Base-by-base conservation (phyloP, 495 filamentous ascomycete genomes). In the Hypoxylon crocopeplum region DNA sequence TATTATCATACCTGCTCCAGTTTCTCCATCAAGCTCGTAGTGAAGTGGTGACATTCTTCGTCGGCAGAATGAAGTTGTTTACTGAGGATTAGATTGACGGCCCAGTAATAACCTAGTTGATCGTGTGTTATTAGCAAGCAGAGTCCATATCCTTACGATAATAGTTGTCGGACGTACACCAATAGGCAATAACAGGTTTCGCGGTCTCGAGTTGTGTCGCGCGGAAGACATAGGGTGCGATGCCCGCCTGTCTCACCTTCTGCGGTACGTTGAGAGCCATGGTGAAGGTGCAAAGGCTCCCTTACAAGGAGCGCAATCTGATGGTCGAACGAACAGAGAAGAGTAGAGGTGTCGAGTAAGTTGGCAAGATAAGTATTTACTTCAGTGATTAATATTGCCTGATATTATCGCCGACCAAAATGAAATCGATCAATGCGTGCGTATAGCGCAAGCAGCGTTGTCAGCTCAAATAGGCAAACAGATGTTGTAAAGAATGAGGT, bases 151-250 rank as follows among this genome's bases (percentile, higher is more conserved):
- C 7, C 3, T 29, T 17, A 50, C 40, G 34, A 29, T 8, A 13
- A 25, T 1, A 0, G 7, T n/a, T 37, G 20, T 13, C 12, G 2
- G 7, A 82, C 88, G 73, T 80, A 97, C 93, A 96, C 89, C 93
- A 98, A 70, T 97, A 98, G 29, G 92, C 81, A 41, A 97, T 83
- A 52, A 93, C 86, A 10, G 94, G 93, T 75, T 92, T 92, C 38
- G 84, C 83, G 38, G 79, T 83, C 69, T 93, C 92, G 21, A 99
- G 81, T 73, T 98, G 94, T 29, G 85, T 81, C 13, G 91, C 93
- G 48, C 95, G 84, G 13, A 84, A 72, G 44, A 91, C 88, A 69
- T 92, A 97, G 60, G 77, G 78, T 55, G 71, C 85, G 62, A 96
- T 84, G 62, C 93, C 91, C 46, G 88, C 86, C 19, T 85, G 77